Conservation (phyloP, 2,329 filamentous ascomycete genomes). For the Neonectria punicea region DNA sequence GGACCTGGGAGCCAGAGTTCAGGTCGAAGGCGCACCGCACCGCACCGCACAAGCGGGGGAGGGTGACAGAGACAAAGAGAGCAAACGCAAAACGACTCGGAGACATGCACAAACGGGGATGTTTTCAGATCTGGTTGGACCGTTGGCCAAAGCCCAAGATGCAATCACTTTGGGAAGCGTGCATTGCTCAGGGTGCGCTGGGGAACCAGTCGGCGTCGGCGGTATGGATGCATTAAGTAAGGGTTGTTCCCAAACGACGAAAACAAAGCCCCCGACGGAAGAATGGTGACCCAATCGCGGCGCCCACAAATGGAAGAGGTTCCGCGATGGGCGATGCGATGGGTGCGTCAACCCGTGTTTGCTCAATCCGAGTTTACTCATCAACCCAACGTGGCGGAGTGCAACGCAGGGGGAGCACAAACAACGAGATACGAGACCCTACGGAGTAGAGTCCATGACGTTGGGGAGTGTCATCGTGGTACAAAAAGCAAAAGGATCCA, state of each 20-base stretch:
- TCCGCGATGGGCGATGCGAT: constrained; percentile 2
- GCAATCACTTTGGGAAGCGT: constrained; percentile 3
- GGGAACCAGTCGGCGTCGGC: constrained; percentile 10
- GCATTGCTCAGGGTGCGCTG: not conserved
- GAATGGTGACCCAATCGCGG: constrained; percentile 12
- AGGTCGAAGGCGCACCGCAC: constrained; percentile 1
- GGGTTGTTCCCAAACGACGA: constrained; percentile 8
- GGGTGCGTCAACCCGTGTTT: not conserved
- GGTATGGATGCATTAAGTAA: constrained; percentile 20
- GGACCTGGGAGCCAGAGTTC: not conserved
- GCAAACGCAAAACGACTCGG: constrained; percentile 10
- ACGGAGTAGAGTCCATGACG: not conserved
- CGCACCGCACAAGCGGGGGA: not conserved
- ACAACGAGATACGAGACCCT: constrained; percentile 6
- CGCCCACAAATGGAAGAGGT: constrained; percentile 3
- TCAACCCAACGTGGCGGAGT: not conserved
- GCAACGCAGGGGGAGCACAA: constrained; percentile 1
- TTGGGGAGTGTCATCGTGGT: constrained; percentile 8
- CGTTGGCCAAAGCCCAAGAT: constrained; percentile 7
- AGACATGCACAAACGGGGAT: constrained; percentile 8
- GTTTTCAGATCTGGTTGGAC: constrained; percentile 11
- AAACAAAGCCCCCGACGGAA: constrained; percentile 4
- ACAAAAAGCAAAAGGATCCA: constrained; percentile 6
- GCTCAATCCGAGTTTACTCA: not conserved
- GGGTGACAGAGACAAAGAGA: not conserved